These are phyloP conservation scores for Papiliotrema laurentii DNA, from an alignment of 1,284 basidiomycete species.

Conservation along the genomic window DNA sequence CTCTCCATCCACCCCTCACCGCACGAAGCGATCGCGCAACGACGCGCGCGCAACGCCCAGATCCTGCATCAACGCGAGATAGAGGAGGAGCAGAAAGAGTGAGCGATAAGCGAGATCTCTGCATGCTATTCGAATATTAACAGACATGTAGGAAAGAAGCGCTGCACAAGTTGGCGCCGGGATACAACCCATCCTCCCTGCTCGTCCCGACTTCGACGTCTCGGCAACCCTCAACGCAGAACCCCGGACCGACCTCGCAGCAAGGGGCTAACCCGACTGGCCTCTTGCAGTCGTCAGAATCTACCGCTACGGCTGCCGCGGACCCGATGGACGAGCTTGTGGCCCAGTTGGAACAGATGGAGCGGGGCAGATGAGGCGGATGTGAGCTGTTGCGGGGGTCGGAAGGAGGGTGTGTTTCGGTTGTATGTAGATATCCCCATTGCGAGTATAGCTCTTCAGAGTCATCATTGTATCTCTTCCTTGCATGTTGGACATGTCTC, in stretches of 20 bases:
- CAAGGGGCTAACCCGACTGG: too few species aligned
- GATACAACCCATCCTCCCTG: conserved; percentile 43
- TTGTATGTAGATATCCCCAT: neutral
- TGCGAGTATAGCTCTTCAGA: too few species aligned
- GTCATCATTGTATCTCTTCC: too few species aligned
- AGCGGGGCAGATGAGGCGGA: conserved; percentile 41
- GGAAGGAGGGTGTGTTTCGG: neutral
- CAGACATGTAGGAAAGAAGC: conserved; percentile 26
- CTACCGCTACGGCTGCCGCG: too few species aligned
- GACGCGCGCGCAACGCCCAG: conserved; percentile 62
- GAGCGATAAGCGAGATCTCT: conserved; percentile 38
- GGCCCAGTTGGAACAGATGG: conserved; percentile 66
- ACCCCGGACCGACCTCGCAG: too few species aligned
- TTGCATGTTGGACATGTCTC: too few species aligned
- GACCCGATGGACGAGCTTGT: conserved; percentile 79
- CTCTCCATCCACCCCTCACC: conserved; percentile 67
- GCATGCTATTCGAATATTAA: neutral
- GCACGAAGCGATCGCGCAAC: conserved; percentile 60
- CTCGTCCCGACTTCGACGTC: conserved; percentile 30
- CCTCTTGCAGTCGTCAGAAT: too few species aligned
- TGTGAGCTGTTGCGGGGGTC: too few species aligned
- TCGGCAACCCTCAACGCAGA: too few species aligned
- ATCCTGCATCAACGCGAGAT: conserved; percentile 66
- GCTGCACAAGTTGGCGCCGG: conserved; percentile 42
- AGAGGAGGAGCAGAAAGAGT: conserved; percentile 70